A percentile compares a stretch with the other conserved stretches of the same genome.
These are phyloP conservation scores for Fusarium globosum DNA, from an alignment of 2,329 filamentous ascomycete species.

Conservation along the genomic window DNA sequence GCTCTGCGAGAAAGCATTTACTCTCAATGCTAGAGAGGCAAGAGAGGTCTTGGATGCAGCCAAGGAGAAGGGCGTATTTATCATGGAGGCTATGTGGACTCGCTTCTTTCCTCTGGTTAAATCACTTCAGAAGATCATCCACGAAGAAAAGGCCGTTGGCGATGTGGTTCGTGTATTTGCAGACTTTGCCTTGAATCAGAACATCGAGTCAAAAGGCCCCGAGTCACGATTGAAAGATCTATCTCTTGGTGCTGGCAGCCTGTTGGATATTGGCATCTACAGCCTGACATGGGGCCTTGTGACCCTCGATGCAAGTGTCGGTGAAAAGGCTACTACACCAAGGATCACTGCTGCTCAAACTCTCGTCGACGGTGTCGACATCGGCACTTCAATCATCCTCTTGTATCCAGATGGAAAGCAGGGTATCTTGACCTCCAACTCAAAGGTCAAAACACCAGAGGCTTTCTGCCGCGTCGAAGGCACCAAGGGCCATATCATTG, in stretches of 20 bases:
- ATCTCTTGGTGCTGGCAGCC: constrained; percentile 54
- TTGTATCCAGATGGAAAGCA: constrained; percentile 53
- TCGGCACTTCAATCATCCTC: constrained; percentile 52
- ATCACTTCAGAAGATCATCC: constrained; percentile 50
- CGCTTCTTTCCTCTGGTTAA: constrained; percentile 55
- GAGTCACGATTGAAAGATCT: constrained; percentile 52
- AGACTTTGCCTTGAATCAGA: constrained; percentile 54
- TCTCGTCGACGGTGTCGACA: constrained; percentile 50
- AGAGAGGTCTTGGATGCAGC: constrained; percentile 55
- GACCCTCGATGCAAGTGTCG: constrained; percentile 47
- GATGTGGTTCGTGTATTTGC: constrained; percentile 52
- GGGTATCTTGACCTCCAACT: constrained; percentile 55
- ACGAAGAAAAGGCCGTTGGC: constrained; percentile 55
- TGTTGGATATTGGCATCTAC: constrained; percentile 60
- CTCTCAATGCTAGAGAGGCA: constrained; percentile 54
- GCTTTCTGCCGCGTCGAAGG: constrained; percentile 56
- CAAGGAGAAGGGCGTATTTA: constrained; percentile 53
- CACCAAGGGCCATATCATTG: constrained; percentile 50
- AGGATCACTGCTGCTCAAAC: constrained; percentile 53
- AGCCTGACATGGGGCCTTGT: constrained; percentile 54
- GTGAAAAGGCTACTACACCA: constrained; percentile 43
- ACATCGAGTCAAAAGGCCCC: constrained; percentile 46
- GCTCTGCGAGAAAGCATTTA: constrained; percentile 59
- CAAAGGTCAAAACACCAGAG: constrained; percentile 38
- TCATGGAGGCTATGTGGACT: constrained; percentile 61